Evolutionary conservation across 2,329 filamentous ascomycete genomes (phyloP).

Genomic region (Sclerotinia subarctica): DNA sequence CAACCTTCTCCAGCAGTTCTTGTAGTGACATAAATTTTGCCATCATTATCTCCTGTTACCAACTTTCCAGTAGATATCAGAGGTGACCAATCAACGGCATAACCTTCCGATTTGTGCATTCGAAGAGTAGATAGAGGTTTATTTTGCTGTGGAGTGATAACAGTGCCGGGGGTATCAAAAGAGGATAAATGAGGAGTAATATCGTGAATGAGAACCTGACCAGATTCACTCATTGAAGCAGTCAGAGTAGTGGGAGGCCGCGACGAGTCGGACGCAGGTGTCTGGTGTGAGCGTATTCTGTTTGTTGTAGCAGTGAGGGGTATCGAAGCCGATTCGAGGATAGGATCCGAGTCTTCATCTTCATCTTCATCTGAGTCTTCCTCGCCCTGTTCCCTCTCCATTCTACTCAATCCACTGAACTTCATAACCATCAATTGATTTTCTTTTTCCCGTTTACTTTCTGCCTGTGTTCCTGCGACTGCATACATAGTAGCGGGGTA

Average conservation of each 20-base stretch:
- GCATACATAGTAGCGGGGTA: conserved; percentile 96
- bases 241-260: conserved; percentile 77
- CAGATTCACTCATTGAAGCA: conserved; percentile 88
- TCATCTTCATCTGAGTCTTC: conserved; percentile 69
- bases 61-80: conserved; percentile 77
- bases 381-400: conserved; percentile 67
- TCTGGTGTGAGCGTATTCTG: conserved; percentile 84
- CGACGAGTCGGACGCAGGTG: conserved; percentile 66
- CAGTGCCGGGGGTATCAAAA: conserved; percentile 84
- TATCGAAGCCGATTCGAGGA: conserved; percentile 89
- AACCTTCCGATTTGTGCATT: conserved; percentile 91
- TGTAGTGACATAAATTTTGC: conserved; percentile 84
- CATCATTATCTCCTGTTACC: conserved; percentile 86
- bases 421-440: conserved; percentile 97
- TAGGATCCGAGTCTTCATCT: conserved; percentile 75
- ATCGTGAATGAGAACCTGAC: conserved; percentile 88
- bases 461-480: conserved; percentile 91
- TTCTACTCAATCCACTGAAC: conserved; percentile 84
- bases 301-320: conserved; percentile 86
- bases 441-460: conserved; percentile 68
- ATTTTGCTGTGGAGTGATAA: conserved; percentile 77
- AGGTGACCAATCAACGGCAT: conserved; percentile 95
- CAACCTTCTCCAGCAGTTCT: conserved; percentile 84
- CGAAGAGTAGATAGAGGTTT: conserved; percentile 84
- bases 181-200: conserved; percentile 83